Conservation (phyloP, 768 basidiomycete genomes). For the Tulasnella calospora region DNA sequence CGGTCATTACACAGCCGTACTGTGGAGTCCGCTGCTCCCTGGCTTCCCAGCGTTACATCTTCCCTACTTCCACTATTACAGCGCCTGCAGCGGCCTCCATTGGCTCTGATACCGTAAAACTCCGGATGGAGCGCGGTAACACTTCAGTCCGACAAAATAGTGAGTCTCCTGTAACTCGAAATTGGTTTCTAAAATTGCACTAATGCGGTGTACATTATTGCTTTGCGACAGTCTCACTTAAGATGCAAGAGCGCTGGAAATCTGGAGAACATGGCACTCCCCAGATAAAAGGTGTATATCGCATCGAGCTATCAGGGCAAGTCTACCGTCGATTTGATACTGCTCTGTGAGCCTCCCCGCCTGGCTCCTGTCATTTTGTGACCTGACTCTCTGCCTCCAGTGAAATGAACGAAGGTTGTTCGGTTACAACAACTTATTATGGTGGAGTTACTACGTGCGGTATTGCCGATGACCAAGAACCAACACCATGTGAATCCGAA, state of each 20-base stretch:
- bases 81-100: not conserved
- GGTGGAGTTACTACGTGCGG: not conserved
- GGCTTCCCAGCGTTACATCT: not conserved
- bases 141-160: not conserved
- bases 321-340: not conserved
- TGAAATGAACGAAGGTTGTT: not conserved
- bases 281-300: not conserved
- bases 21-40: not conserved
- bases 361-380: not conserved
- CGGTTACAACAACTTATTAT: not conserved
- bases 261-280: not conserved
- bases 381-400: not conserved
- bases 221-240: not conserved
- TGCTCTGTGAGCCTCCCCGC: not conserved
- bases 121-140: not conserved
- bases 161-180: not conserved
- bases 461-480: not conserved
- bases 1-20: not conserved
- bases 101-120: not conserved
- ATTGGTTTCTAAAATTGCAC: not conserved
- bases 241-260: not conserved
- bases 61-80: not conserved
- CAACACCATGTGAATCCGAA: not conserved
- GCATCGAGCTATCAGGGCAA: not conserved
- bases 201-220: not conserved